Conservation (phyloP, 164 flowering plant genomes). For the Macadamia tetraphylla region DNA sequence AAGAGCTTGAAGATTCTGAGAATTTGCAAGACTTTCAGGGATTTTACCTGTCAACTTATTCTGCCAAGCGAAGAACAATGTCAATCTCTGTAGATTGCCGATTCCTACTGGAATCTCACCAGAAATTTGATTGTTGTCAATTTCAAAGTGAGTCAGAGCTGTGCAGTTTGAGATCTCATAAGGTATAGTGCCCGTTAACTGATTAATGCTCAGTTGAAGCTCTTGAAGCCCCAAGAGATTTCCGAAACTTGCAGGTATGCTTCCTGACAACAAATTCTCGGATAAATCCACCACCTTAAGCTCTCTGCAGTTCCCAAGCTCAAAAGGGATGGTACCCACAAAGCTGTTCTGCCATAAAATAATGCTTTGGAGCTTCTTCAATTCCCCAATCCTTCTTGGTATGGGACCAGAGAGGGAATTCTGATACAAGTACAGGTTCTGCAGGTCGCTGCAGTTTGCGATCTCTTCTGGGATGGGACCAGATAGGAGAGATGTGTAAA, state of each 20-base stretch:
- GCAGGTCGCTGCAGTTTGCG: slow-evolving; percentile 71
- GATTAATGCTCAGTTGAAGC: slow-evolving; percentile 74
- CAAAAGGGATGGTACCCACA: slow-evolving; percentile 76
- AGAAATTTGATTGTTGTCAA: slow-evolving; percentile 73
- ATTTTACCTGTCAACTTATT: slow-evolving; percentile 69
- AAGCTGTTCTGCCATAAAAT: slow-evolving; percentile 85
- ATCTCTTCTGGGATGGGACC: slow-evolving; percentile 89
- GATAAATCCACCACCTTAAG: slow-evolving; percentile 66
- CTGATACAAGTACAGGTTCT: slow-evolving; percentile 77
- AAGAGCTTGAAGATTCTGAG: slow-evolving; percentile 71
- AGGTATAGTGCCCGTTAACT: slow-evolving; percentile 73
- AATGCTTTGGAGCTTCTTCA: slow-evolving; percentile 58
- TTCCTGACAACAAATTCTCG: slow-evolving; percentile 61
- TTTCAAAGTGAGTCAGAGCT: slow-evolving; percentile 56
- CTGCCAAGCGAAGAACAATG: slow-evolving; percentile 79
- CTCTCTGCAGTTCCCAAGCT: slow-evolving; percentile 68
- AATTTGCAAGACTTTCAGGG: slow-evolving; percentile 61
- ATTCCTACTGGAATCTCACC: slow-evolving; percentile 71
- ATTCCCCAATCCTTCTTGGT: slow-evolving; percentile 56
- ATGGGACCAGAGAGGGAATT: slow-evolving; percentile 78
- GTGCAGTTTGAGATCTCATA: slow-evolving; percentile 54
- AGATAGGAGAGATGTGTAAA: slow-evolving; percentile 67
- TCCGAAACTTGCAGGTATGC: slow-evolving; percentile 68
- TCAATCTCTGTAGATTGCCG: slow-evolving; percentile 57
- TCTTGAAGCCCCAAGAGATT: slow-evolving; percentile 49